phyloP scores from a whole-genome alignment of 805 yeast genomes.

The Komagataella pseudopastoris region DNA sequence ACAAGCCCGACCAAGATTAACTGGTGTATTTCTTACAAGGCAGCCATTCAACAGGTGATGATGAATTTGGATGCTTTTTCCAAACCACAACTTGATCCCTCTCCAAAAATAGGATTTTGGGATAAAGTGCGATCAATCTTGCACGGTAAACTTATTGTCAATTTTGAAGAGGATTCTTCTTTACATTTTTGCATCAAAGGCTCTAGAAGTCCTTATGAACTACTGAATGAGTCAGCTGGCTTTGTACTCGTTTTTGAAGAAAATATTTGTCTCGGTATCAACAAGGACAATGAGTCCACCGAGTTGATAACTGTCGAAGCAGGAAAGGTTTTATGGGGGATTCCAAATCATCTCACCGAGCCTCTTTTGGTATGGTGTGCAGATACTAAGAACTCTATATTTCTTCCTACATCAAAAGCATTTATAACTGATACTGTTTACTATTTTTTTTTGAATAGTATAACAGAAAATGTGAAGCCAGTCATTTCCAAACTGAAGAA shows the following conservation, averaged over 20 bases:
- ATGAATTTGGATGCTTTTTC: constrained; percentile 69
- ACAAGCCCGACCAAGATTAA: constrained; percentile 48
- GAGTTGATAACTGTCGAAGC: constrained; percentile 54
- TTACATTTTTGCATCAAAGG: constrained; percentile 59
- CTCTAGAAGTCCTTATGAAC: constrained; percentile 62
- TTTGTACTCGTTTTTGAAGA: constrained; percentile 62
- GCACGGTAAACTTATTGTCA: constrained; percentile 54
- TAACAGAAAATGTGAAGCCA: constrained; percentile 7
- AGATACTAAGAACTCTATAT: constrained; percentile 4
- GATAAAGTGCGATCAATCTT: constrained; percentile 68
- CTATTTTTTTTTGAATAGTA: constrained; percentile 7
- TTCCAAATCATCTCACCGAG: constrained; percentile 59
- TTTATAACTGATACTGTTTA: constrained; percentile 11
- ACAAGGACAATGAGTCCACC: constrained; percentile 54
- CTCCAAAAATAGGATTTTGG: constrained; percentile 83
- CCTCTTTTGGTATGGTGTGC: constrained; percentile 38
- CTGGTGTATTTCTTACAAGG: constrained; percentile 80
- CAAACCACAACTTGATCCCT: constrained; percentile 83
- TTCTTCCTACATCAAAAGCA: constrained; percentile 1
- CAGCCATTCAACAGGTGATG: constrained; percentile 73
- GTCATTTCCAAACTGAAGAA: neutral
- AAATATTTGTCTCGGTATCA: constrained; percentile 43
- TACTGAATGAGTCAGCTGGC: constrained; percentile 60
- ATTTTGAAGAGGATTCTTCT: constrained; percentile 34
- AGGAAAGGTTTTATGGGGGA: constrained; percentile 48